A percentile compares a stretch with the other conserved stretches of the same genome.
These are phyloP conservation scores for Scalesia atractyloides DNA, from an alignment of 129 eudicot species.

Conservation along the genomic window DNA sequence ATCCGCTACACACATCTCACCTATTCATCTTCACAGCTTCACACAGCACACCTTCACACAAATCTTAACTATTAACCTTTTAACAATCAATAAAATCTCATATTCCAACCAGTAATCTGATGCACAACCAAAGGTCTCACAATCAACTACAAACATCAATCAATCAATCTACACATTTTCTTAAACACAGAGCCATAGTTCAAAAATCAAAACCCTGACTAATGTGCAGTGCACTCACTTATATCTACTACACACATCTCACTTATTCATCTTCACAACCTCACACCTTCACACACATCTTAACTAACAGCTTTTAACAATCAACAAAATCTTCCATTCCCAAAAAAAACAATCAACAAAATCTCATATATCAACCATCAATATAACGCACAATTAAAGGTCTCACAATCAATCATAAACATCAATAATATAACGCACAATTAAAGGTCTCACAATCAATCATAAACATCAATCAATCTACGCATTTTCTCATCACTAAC, in stretches of 20 bases:
- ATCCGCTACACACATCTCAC: not conserved
- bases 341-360: not conserved
- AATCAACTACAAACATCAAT: not conserved
- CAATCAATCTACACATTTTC: not conserved
- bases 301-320: not conserved
- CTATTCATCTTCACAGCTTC: not conserved
- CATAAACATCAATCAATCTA: not conserved
- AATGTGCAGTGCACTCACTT: not conserved
- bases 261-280: not conserved
- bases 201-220: too few species aligned
- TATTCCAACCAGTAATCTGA: not conserved
- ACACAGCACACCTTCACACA: not conserved
- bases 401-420: not conserved
- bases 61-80: not conserved
- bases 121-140: not conserved
- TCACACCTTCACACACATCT: not conserved
- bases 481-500: not conserved
- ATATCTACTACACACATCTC: not conserved
- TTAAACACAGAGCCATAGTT: too few species aligned
- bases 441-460: not conserved
- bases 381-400: not conserved
- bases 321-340: not conserved
- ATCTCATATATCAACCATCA: not conserved
- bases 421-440: not conserved
- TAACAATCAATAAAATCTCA: not conserved